phyloP scores from a whole-genome alignment of 1,139 yeast genomes.

The Saccharomyces hybrid region DNA sequence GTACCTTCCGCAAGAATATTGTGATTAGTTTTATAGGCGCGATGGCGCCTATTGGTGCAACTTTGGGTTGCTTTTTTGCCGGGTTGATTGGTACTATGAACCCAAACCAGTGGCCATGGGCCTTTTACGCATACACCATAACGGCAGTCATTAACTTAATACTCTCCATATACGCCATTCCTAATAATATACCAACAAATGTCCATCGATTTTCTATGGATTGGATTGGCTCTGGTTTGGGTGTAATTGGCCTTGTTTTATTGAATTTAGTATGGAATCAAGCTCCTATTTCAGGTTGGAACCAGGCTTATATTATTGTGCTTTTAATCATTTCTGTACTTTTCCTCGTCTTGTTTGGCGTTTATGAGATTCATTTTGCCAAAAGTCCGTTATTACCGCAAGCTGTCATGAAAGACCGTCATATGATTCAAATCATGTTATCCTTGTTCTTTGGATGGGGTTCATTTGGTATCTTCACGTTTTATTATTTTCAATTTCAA shows the following conservation, averaged over 20 bases:
- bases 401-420: constrained; percentile 34
- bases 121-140: constrained; percentile 41
- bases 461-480: constrained; percentile 48
- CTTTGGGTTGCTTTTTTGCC: constrained; percentile 43
- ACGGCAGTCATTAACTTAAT: constrained; percentile 32
- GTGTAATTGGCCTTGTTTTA: constrained; percentile 42
- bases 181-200: constrained; percentile 29
- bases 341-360: constrained; percentile 29
- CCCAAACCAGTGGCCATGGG: constrained; percentile 44
- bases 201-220: constrained; percentile 33
- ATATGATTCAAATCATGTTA: constrained; percentile 31
- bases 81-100: constrained; percentile 39
- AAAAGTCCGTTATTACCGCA: constrained; percentile 42
- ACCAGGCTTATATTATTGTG: constrained; percentile 39
- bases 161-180: constrained; percentile 34
- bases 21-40: constrained; percentile 48
- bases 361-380: constrained; percentile 27
- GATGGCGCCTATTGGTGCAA: constrained; percentile 50
- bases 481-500: constrained; percentile 34
- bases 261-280: constrained; percentile 50
- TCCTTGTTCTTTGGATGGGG: constrained; percentile 47
- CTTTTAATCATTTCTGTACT: constrained; percentile 39
- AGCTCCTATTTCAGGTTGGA: constrained; percentile 49
- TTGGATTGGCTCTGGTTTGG: constrained; percentile 40
- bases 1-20: constrained; percentile 41